Evolutionary conservation across 441 rosid genomes (phyloP).

Genomic region (Syzygium malaccense): DNA sequence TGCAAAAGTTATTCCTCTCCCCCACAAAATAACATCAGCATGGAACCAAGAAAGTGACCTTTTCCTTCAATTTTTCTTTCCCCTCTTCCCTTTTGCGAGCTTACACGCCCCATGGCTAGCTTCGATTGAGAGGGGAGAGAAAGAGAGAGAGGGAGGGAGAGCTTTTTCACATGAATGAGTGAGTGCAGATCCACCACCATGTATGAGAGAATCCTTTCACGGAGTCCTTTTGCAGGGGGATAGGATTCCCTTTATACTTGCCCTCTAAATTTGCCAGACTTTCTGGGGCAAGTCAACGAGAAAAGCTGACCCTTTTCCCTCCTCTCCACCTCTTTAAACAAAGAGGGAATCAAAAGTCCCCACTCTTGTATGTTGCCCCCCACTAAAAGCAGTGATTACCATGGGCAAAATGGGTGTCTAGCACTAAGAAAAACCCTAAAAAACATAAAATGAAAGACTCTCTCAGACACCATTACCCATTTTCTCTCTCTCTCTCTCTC

Average conservation of each 20-base stretch:
- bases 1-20: constrained; percentile 36
- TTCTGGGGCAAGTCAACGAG: constrained; percentile 60
- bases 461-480: not conserved
- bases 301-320: constrained; percentile 27
- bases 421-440: not conserved
- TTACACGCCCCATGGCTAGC: constrained; percentile 16
- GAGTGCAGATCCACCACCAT: constrained; percentile 41
- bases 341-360: not conserved
- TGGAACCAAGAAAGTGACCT: constrained; percentile 26
- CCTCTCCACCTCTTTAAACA: not conserved
- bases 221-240: constrained; percentile 23
- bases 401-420: not conserved
- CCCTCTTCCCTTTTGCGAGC: constrained; percentile 19
- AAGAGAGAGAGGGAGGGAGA: not conserved
- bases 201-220: constrained; percentile 13
- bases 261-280: constrained; percentile 37
- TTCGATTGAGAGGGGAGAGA: not conserved
- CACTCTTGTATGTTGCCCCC: constrained; percentile 27
- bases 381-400: constrained; percentile 16
- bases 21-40: constrained; percentile 46
- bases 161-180: constrained; percentile 1
- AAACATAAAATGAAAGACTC: not conserved
- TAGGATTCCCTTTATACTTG: constrained; percentile 39
- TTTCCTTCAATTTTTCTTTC: constrained; percentile 5
- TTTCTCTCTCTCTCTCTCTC: not conserved